These are phyloP conservation scores for Leccinum rimulosum DNA, from an alignment of 768 basidiomycete species.

Conservation along the genomic window DNA sequence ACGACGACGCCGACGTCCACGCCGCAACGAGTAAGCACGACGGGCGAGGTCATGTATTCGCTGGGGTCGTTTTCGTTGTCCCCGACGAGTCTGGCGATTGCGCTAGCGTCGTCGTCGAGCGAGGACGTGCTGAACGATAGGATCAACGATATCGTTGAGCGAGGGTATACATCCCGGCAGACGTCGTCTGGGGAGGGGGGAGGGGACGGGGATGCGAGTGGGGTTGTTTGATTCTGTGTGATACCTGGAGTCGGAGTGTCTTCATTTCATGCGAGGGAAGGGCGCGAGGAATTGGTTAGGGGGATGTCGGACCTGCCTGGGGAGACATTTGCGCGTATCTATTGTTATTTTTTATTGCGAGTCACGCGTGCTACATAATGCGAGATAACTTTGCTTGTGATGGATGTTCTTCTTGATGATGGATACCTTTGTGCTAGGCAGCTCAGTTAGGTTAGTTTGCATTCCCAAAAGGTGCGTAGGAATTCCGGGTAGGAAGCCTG, in stretches of 20 bases:
- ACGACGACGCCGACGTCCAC: not conserved
- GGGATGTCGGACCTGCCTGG: not conserved
- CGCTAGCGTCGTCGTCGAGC: slow-evolving; percentile 22
- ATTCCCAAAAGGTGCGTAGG: too few species aligned
- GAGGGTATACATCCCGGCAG: slow-evolving; percentile 32
- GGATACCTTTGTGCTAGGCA: too few species aligned
- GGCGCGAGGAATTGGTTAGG: not conserved
- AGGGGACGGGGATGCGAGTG: not conserved
- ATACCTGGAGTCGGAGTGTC: not conserved
- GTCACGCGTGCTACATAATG: too few species aligned
- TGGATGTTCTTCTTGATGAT: too few species aligned
- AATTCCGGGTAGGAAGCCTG: too few species aligned
- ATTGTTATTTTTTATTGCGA: not conserved
- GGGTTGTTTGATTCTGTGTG: too few species aligned
- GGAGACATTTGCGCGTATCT: not conserved
- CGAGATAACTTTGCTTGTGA: too few species aligned
- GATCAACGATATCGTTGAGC: slow-evolving; percentile 37
- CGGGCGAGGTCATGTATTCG: slow-evolving; percentile 2
- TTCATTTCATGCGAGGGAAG: not conserved
- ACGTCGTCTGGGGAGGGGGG: not conserved
- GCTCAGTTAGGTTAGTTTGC: too few species aligned
- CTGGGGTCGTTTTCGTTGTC: slow-evolving; percentile 25
- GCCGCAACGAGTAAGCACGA: slow-evolving; percentile 2
- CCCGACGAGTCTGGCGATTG: slow-evolving; percentile 22
- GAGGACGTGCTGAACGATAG: slow-evolving; percentile 25